A percentile compares a stretch with the other conserved stretches of the same genome.
Conservation (phyloP, 2,329 filamentous ascomycete species). For the Leptodontidium sp. region DNA sequence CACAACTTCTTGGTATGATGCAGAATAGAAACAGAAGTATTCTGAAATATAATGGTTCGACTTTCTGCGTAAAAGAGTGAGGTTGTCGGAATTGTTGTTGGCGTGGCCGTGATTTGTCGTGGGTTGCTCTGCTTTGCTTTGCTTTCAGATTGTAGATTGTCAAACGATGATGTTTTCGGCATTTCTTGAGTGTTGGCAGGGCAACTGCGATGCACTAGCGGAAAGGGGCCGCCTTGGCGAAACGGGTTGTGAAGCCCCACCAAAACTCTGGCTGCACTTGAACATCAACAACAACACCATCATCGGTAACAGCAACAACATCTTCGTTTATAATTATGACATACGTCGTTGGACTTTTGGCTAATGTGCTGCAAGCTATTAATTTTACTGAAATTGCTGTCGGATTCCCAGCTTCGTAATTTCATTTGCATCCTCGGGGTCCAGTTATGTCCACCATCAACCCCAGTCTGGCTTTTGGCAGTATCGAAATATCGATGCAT, state of each 20-base stretch:
- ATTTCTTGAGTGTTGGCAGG: neutral
- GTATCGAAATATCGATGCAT: too few relatives aligned
- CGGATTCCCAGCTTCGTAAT: too few relatives aligned
- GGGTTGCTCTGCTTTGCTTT: neutral
- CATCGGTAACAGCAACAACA: too few relatives aligned
- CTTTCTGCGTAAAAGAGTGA: neutral
- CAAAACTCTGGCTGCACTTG: neutral
- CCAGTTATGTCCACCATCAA: too few relatives aligned
- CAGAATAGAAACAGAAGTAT: neutral
- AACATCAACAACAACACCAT: neutral
- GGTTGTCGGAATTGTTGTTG: neutral
- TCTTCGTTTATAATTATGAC: too few relatives aligned
- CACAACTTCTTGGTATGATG: constrained; percentile 1
- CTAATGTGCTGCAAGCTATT: too few relatives aligned
- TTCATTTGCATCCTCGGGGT: too few relatives aligned
- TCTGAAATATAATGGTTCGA: neutral
- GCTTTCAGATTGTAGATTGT: neutral
- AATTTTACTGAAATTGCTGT: too few relatives aligned
- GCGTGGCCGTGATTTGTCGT: constrained; percentile 11
- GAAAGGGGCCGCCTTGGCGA: constrained; percentile 11
- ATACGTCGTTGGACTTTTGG: too few relatives aligned
- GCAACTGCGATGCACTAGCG: neutral
- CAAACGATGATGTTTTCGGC: constrained; percentile 1
- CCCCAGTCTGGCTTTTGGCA: too few relatives aligned
- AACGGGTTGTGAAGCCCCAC: neutral